These are phyloP conservation scores for Scytalidium lignicola DNA, from an alignment of 2,329 filamentous ascomycete species.

Conservation along the genomic window DNA sequence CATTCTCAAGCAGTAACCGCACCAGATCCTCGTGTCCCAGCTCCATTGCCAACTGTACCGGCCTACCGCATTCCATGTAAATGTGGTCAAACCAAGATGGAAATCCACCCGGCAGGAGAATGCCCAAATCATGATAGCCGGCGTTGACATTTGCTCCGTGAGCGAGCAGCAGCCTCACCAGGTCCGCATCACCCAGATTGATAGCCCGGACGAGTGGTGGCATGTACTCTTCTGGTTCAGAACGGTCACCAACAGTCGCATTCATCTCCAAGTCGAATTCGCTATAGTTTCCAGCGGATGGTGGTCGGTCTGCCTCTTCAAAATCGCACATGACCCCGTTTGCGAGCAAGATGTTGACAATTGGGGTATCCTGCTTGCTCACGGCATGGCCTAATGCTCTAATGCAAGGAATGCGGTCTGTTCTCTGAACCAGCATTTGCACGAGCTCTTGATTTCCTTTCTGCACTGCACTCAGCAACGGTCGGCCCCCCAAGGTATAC, in stretches of 20 bases:
- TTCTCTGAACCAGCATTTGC: conserved; percentile 12
- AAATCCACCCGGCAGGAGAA: conserved; percentile 3
- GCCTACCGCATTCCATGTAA: too few species aligned
- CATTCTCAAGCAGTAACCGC: conserved; percentile 10
- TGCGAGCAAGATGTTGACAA: conserved; percentile 14
- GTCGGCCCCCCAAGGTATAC: too few species aligned
- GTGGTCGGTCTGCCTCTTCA: conserved; percentile 16
- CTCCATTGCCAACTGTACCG: too few species aligned
- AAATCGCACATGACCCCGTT: conserved; percentile 16
- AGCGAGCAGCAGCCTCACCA: conserved; percentile 13
- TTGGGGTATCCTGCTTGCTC: conserved; percentile 10
- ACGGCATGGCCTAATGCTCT: conserved; percentile 13
- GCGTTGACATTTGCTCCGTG: conserved; percentile 13
- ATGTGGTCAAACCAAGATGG: too few species aligned
- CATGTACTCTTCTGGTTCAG: background rate
- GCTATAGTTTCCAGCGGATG: too few species aligned
- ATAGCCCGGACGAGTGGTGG: conserved; percentile 7
- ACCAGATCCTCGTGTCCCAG: conserved; percentile 11
- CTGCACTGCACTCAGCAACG: conserved; percentile 12
- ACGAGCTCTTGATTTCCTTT: conserved; percentile 13
- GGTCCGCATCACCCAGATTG: conserved; percentile 9
- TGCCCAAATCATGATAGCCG: conserved; percentile 10
- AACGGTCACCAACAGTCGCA: too few species aligned
- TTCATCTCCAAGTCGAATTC: too few species aligned
- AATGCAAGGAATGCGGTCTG: conserved; percentile 11